Base-by-base conservation (phyloP, 768 basidiomycete genomes). In the Russula brevipes region DNA sequence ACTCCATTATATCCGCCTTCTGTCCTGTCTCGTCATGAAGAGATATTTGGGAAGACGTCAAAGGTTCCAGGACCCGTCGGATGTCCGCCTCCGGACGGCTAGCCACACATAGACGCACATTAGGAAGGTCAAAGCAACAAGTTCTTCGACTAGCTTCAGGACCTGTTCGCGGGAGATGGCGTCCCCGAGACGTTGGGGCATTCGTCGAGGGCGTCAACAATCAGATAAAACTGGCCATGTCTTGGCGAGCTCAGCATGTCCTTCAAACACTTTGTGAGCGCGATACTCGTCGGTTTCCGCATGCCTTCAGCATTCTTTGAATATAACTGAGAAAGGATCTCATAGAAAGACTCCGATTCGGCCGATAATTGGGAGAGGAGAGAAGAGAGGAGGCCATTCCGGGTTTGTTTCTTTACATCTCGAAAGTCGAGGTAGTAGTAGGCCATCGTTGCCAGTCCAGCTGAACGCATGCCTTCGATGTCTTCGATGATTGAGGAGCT, bases 401-500 rank as follows among this genome's bases (percentile, higher is more conserved):
- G n/a, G 5, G 19, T 12, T 38, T 53, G 52, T 5, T 53, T 53
- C 52, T 38, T 53, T 10, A 38, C 52, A 53, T 53, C 36, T 6
- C 52, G 52, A 5, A 53, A 53, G 14, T 53, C 52, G 12, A 53
- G 24, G 4, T 53, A 53, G 14, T 53, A 53, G 19, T 53, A 38
- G 0, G 52, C 36, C n/a, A 53, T 53, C 1, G 36, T 53, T 12
- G 57, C 47, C 7, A 59, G 30, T 31, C 57, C 47, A 8, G 58
- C 50, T 41, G 19, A 14, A 31, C 3, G 35, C 45, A 51, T 35
- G 4, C 46, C 17, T 2, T 57, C 54, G 41, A 62, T 35, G 4
- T 58, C 50, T 35, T 35, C 24, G 17, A 62, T 51, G 12, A 62
- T 30, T 0, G 39, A 7, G 5, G 61, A 62, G 5, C 61, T 62